phyloP scores from a whole-genome alignment of 345 rosid species.

The Eucalyptus fibrosa region DNA sequence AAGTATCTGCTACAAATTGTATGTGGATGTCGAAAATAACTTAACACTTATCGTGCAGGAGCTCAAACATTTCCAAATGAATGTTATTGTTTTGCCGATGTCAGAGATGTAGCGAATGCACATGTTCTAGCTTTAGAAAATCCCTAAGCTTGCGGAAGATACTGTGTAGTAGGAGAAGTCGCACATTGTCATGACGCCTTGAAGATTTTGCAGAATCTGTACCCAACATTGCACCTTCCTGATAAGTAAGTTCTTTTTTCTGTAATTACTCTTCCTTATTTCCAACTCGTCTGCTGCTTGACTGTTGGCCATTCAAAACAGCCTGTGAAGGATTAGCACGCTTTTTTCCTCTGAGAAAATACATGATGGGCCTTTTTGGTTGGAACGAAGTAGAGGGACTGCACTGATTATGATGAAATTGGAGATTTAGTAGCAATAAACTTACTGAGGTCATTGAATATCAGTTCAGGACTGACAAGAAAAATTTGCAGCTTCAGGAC shows the following conservation, averaged over 20 bases:
- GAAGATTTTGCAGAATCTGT: neutral
- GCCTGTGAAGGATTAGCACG: neutral
- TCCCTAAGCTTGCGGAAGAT: neutral
- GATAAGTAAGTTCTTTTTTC: neutral
- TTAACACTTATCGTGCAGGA: neutral
- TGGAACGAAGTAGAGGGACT: neutral
- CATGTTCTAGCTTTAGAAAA: neutral
- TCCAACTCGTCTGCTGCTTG: neutral
- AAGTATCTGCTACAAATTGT: neutral
- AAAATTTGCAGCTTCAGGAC: neutral
- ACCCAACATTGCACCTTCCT: neutral
- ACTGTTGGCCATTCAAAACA: neutral
- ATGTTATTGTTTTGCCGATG: neutral
- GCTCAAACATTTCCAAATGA: neutral
- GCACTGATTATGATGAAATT: neutral
- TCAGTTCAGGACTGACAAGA: neutral
- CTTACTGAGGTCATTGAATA: neutral
- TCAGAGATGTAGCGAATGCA: neutral
- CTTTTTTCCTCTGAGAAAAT: neutral
- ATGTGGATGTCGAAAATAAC: neutral
- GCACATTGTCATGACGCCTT: neutral
- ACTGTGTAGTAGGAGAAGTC: neutral
- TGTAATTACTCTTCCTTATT: neutral
- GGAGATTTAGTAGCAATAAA: neutral
- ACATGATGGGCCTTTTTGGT: neutral